Evolutionary conservation across 352 stramenopile genomes (phyloP).

Genomic region (Phytophthora meadii): DNA sequence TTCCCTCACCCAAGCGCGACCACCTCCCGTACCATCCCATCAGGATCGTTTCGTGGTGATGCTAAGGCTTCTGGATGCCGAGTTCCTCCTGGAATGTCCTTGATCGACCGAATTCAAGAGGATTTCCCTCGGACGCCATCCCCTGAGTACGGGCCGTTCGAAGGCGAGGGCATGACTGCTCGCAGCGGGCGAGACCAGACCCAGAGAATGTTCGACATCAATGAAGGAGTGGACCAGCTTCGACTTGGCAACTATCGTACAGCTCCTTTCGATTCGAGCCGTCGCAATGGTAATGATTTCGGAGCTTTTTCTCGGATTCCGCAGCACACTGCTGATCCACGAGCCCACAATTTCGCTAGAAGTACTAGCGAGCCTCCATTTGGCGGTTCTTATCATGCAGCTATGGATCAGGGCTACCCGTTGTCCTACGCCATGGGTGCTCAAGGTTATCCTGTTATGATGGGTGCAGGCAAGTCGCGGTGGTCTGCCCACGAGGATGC

Average conservation of each 20-base stretch:
- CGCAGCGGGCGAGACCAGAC: conserved; percentile 19
- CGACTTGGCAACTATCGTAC: conserved; percentile 38
- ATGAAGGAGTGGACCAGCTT: conserved; percentile 40
- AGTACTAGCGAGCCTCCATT: conserved; percentile 42
- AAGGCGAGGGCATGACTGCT: conserved; percentile 16
- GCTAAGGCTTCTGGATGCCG: conserved; percentile 27
- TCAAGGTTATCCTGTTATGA: conserved; percentile 31
- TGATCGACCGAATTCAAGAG: conserved; percentile 83
- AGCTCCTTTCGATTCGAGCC: conserved; percentile 21
- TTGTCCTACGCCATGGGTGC: conserved; percentile 28
- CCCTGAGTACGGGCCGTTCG: conserved; percentile 57
- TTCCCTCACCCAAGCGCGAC: conserved; percentile 27
- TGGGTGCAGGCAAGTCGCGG: conserved; percentile 27
- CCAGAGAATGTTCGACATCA: conserved; percentile 31
- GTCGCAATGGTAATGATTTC: conserved; percentile 21
- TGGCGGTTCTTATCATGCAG: conserved; percentile 28
- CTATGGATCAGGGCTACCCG: conserved; percentile 32
- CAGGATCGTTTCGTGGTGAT: conserved; percentile 19
- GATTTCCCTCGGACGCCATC: conserved; percentile 80
- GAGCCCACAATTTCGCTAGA: conserved; percentile 29
- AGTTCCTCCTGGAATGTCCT: conserved; percentile 51
- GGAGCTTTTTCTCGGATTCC: conserved; percentile 20
- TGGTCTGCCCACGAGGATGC: conserved; percentile 33
- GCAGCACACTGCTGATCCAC: conserved; percentile 14
- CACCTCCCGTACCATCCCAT: conserved; percentile 10